phyloP scores from a whole-genome alignment of 768 basidiomycete species.

The Kwoniella botswanensis region DNA sequence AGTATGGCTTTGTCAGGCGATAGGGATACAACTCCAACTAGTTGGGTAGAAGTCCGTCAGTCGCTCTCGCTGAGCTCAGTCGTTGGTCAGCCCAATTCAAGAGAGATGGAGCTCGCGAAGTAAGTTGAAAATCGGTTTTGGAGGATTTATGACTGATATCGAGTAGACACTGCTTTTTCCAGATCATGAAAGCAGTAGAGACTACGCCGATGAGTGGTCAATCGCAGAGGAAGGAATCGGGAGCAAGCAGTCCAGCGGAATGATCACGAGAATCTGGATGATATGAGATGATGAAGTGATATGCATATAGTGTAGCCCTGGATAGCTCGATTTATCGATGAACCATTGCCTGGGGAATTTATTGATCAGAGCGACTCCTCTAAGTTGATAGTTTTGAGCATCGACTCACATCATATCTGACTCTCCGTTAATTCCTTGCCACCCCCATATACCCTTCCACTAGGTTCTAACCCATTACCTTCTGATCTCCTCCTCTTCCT shows the following conservation, averaged over 20 bases:
- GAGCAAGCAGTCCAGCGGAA: not conserved
- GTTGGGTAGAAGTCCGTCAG: not conserved
- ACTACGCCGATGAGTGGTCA: not conserved
- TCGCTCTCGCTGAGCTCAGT: not conserved
- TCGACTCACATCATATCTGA: not conserved
- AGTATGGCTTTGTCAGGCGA: not conserved
- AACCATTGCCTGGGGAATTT: not conserved
- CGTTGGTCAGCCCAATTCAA: not conserved
- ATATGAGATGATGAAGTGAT: not conserved
- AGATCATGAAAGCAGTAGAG: not conserved
- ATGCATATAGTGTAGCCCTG: not conserved
- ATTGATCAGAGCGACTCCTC: not conserved
- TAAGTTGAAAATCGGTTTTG: not conserved
- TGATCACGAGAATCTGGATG: not conserved
- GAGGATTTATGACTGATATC: not conserved
- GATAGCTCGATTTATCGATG: not conserved
- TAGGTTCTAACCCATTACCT: constrained; percentile 45
- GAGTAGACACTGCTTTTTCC: not conserved
- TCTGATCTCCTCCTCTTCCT: constrained; percentile 44
- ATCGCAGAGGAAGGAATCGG: not conserved
- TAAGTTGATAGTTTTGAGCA: not conserved
- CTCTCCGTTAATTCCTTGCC: constrained; percentile 21
- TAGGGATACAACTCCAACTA: not conserved
- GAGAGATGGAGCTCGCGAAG: not conserved
- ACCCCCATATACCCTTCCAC: constrained; percentile 38